Evolutionary conservation across 2,329 filamentous ascomycete species (phyloP).

Genomic region (Ophiostoma australiae): DNA sequence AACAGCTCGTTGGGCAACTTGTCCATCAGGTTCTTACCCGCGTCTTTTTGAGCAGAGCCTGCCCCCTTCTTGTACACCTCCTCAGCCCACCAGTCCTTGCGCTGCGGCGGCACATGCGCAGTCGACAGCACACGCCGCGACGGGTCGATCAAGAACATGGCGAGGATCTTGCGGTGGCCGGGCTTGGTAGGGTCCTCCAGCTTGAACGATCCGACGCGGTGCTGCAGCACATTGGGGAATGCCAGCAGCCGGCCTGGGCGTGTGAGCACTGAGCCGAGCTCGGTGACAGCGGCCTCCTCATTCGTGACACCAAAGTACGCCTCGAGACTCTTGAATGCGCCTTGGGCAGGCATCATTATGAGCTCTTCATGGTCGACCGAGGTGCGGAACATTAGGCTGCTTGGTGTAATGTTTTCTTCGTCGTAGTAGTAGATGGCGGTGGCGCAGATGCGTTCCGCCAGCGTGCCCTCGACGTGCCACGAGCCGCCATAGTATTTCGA

Average conservation of each 20-base stretch:
- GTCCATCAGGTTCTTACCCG: background rate
- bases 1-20: conserved; percentile 31
- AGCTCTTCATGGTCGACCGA: conserved; percentile 26
- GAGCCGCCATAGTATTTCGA: conserved; percentile 41
- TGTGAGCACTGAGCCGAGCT: conserved; percentile 40
- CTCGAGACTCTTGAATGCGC: conserved; percentile 23
- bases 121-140: conserved; percentile 45
- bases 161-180: conserved; percentile 53
- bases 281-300: conserved; percentile 35
- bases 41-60: background rate
- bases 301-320: conserved; percentile 29
- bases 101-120: conserved; percentile 39
- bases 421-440: conserved; percentile 53
- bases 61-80: background rate
- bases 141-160: conserved; percentile 57
- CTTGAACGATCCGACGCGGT: conserved; percentile 47
- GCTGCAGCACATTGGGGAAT: conserved; percentile 44
- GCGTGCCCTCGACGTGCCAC: conserved; percentile 39
- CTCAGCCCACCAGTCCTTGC: conserved; percentile 36
- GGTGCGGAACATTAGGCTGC: conserved; percentile 41
- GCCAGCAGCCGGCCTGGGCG: conserved; percentile 42
- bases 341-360: conserved; percentile 21
- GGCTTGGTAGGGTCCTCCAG: conserved; percentile 46
- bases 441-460: conserved; percentile 53
- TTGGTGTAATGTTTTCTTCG: conserved; percentile 46